A percentile compares a stretch with the other conserved stretches of the same genome.
phyloP scores from a whole-genome alignment of 2,329 filamentous ascomycete genomes.

The Ramularia endophylla region DNA sequence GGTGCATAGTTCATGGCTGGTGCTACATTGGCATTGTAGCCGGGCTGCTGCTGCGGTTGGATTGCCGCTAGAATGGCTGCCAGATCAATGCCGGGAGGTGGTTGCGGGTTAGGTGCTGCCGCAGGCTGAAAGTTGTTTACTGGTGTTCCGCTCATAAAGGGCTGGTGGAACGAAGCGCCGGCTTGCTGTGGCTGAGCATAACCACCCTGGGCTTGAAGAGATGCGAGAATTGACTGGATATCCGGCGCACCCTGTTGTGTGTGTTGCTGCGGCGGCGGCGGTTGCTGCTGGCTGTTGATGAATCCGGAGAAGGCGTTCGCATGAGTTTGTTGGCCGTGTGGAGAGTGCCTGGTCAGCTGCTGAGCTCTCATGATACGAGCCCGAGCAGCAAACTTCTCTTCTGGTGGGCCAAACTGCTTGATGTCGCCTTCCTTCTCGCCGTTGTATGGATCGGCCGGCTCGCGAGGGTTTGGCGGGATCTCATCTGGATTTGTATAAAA shows the following conservation, averaged over 20 bases:
- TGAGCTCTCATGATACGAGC: constrained; percentile 6
- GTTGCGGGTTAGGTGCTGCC: constrained; percentile 10
- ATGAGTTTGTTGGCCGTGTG: constrained; percentile 11
- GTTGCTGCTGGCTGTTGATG: constrained; percentile 6
- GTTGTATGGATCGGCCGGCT: constrained; percentile 36
- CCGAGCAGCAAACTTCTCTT: constrained; percentile 22
- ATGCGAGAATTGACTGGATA: constrained; percentile 19
- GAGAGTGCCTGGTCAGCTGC: constrained; percentile 9
- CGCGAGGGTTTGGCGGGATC: constrained; percentile 42
- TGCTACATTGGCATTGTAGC: constrained; percentile 3
- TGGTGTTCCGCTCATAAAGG: constrained; percentile 5
- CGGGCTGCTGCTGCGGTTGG: constrained; percentile 5
- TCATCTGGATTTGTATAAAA: constrained; percentile 41
- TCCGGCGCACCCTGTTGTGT: constrained; percentile 14
- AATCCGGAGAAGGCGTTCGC: constrained; percentile 5
- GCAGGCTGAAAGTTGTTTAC: constrained; percentile 8
- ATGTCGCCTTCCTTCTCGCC: constrained; percentile 22
- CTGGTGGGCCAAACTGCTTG: constrained; percentile 36
- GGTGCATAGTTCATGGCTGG: constrained; percentile 9
- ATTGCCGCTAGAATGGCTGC: constrained; percentile 26
- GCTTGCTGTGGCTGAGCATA: constrained; percentile 15
- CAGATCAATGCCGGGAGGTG: constrained; percentile 20
- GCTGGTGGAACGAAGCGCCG: constrained; percentile 2
- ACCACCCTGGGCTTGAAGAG: constrained; percentile 10
- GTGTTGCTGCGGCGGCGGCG: constrained; percentile 17